Percentiles rank a stretch among this genome's conserved stretches.
Conservation (phyloP, 306 rosid species). For the Vicia faba region DNA sequence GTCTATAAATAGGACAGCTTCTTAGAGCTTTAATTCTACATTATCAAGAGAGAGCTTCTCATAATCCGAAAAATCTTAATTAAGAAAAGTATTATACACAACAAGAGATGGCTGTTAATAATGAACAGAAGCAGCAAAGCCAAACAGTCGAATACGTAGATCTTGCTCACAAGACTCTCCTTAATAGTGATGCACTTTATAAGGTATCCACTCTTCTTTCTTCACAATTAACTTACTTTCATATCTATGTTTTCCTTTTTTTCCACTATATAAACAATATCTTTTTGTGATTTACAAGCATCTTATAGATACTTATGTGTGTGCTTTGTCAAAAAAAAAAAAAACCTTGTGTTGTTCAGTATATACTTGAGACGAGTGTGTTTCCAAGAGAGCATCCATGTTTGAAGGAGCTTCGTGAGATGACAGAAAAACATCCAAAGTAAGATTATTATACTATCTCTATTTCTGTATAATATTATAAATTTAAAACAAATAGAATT, state of each 20-base stretch:
- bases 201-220: constrained; percentile 43
- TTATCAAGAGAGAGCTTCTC: constrained; percentile 1
- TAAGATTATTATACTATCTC: background rate
- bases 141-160: constrained; percentile 49
- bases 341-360: constrained; percentile 42
- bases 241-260: no score
- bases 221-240: background rate
- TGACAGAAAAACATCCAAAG: constrained; percentile 83
- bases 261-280: no score
- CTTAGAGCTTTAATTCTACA: background rate
- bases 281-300: background rate
- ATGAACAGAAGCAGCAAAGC: background rate
- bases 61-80: background rate
- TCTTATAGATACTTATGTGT: no score
- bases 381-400: constrained; percentile 81
- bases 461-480: no score
- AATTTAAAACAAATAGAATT: no score
- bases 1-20: background rate
- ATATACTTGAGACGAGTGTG: constrained; percentile 80
- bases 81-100: background rate
- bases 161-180: constrained; percentile 80
- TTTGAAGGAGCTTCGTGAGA: constrained; percentile 85
- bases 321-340: no score
- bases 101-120: background rate
- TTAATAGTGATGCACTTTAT: constrained; percentile 84